Evolutionary conservation across 805 yeast genomes (phyloP).

Genomic region (Saturnispora saitoi): DNA sequence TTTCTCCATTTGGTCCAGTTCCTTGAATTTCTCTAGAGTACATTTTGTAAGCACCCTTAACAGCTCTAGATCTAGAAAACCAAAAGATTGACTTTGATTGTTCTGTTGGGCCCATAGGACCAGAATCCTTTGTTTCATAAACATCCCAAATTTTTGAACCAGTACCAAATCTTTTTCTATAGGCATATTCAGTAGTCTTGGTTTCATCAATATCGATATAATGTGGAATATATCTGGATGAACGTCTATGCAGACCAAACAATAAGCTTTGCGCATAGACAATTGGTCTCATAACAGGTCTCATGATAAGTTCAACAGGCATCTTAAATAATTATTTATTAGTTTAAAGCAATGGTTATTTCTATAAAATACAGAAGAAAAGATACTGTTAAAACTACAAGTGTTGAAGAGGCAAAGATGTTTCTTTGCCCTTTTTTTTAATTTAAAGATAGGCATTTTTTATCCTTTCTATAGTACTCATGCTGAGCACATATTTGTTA

Average conservation of each 20-base stretch:
- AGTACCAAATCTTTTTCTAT: slow-evolving; percentile 50
- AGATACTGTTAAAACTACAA: neutral
- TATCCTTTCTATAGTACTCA: too few species aligned
- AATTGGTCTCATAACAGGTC: slow-evolving; percentile 54
- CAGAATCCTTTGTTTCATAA: slow-evolving; percentile 34
- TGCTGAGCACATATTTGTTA: neutral
- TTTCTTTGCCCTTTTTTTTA: neutral
- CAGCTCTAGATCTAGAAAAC: slow-evolving; percentile 56
- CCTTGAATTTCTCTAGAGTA: slow-evolving; percentile 33
- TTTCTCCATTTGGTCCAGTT: slow-evolving; percentile 41
- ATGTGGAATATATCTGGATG: slow-evolving; percentile 48
- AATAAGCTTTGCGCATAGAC: slow-evolving; percentile 46
- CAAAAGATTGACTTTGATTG: slow-evolving; percentile 40
- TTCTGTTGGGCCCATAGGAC: slow-evolving; percentile 34
- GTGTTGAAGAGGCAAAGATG: neutral
- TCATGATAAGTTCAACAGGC: slow-evolving; percentile 52
- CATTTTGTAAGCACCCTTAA: slow-evolving; percentile 58
- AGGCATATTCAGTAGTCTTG: slow-evolving; percentile 34
- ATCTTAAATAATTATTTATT: slow-evolving; percentile 22
- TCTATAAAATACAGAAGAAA: neutral
- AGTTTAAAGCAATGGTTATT: neutral
- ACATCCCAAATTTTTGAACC: slow-evolving; percentile 53
- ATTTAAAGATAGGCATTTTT: too few species aligned
- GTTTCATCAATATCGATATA: slow-evolving; percentile 36
- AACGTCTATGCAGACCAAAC: slow-evolving; percentile 47